Conservation (phyloP, 768 basidiomycete species). For the Pisolithus marmoratus region DNA sequence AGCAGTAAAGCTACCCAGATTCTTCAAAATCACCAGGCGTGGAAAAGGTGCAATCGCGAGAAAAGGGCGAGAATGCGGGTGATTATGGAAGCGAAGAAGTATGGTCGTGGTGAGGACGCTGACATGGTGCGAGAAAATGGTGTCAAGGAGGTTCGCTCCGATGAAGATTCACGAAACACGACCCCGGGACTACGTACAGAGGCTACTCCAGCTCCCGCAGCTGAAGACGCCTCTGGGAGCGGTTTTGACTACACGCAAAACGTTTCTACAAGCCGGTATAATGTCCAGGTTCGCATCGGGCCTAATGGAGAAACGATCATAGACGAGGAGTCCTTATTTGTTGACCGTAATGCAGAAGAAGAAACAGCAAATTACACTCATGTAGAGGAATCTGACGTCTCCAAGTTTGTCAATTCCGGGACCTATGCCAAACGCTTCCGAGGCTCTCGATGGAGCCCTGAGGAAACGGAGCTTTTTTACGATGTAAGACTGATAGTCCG, state of each 20-base stretch:
- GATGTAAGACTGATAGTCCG: conserved; percentile 45
- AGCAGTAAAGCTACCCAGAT: conserved; percentile 75
- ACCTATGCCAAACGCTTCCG: conserved; percentile 76
- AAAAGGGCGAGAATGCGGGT: conserved; percentile 58
- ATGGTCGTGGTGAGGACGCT: conserved; percentile 53
- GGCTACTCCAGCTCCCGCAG: conserved; percentile 6
- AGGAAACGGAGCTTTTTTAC: conserved; percentile 86
- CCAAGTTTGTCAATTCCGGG: conserved; percentile 80
- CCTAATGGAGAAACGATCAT: conserved; percentile 84
- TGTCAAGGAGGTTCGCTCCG: conserved; percentile 7
- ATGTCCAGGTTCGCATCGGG: conserved; percentile 82
- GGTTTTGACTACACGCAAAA: conserved; percentile 69
- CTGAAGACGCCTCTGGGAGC: conserved; percentile 43
- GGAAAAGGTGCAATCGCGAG: conserved; percentile 66
- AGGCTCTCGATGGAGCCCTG: conserved; percentile 85
- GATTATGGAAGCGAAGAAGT: conserved; percentile 69
- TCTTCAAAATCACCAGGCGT: conserved; percentile 60
- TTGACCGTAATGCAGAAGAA: conserved; percentile 64
- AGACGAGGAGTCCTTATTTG: conserved; percentile 78
- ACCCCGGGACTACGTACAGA: conserved; percentile 13
- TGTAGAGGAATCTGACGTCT: conserved; percentile 75
- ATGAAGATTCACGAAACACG: conserved; percentile 4
- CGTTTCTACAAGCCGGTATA: conserved; percentile 64
- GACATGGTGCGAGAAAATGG: conserved; percentile 20
- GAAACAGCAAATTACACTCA: conserved; percentile 72